Conservation (phyloP, 345 rosid genomes). For the Cardamine resedifolia region DNA sequence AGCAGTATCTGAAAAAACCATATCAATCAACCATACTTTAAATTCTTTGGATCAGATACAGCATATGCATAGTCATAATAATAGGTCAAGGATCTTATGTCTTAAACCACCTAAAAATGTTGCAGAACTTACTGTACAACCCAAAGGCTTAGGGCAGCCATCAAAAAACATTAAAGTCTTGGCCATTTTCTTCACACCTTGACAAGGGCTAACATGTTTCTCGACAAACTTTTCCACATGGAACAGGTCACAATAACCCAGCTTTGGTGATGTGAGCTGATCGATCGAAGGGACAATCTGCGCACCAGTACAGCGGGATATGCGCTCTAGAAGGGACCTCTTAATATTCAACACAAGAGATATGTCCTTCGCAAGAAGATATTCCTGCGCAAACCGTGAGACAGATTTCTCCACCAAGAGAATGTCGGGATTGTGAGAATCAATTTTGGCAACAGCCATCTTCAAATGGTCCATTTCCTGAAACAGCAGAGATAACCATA, state of each 20-base stretch:
- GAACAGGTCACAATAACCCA: conserved; percentile 83
- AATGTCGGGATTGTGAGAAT: conserved; percentile 74
- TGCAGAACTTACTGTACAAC: conserved; percentile 81
- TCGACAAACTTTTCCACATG: conserved; percentile 84
- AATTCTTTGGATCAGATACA: conserved; percentile 10
- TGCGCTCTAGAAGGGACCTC: conserved; percentile 88
- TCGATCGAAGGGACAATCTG: conserved; percentile 90
- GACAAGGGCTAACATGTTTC: conserved; percentile 75
- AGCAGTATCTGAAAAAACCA: conserved; percentile 70
- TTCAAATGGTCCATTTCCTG: conserved; percentile 99
- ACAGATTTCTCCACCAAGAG: conserved; percentile 98
- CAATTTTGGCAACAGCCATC: conserved; percentile 96
- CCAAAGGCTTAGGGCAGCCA: conserved; percentile 97
- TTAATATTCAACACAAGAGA: conserved; percentile 92
- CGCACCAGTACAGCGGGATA: conserved; percentile 95
- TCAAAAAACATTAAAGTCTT: conserved; percentile 96
- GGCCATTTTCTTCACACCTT: conserved; percentile 65
- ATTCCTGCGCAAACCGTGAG: conserved; percentile 90
- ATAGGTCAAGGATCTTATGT: conserved; percentile 2
- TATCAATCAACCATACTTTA: conserved; percentile 28
- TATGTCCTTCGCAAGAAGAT: conserved; percentile 86
- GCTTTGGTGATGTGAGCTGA: conserved; percentile 77
- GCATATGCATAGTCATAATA: conserved; percentile 17
- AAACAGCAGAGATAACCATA: conserved; percentile 32
- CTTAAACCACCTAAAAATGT: conserved; percentile 4